These are phyloP conservation scores for Priceomyces castillae DNA, from an alignment of 805 yeast genomes.

Conservation along the genomic window DNA sequence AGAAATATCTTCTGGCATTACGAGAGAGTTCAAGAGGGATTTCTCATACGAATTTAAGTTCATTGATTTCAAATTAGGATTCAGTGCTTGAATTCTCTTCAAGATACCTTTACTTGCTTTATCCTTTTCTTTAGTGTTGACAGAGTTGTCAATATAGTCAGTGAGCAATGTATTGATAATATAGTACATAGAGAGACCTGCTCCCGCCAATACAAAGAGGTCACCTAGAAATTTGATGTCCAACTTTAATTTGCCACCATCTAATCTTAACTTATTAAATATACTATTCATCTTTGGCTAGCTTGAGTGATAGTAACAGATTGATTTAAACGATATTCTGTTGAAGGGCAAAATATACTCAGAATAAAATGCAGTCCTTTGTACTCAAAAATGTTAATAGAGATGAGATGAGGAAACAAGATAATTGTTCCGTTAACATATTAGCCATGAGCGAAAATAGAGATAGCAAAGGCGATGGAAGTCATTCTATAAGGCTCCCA, in stretches of 20 bases:
- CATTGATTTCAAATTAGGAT: conserved; percentile 56
- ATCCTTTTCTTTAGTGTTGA: conserved; percentile 58
- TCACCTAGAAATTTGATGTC: conserved; percentile 44
- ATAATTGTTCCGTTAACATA: neutral
- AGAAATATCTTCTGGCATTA: conserved; percentile 79
- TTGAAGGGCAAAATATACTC: conserved; percentile 3
- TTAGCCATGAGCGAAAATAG: conserved; percentile 1
- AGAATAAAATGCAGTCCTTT: neutral
- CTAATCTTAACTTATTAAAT: conserved; percentile 35
- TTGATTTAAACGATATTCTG: neutral
- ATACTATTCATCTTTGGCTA: conserved; percentile 1
- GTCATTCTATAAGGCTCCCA: conserved; percentile 54
- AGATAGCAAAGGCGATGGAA: conserved; percentile 12
- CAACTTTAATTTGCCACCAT: conserved; percentile 36
- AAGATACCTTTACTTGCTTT: conserved; percentile 50
- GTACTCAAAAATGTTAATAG: neutral
- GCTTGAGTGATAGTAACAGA: neutral
- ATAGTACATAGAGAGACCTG: conserved; percentile 70
- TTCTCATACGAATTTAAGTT: conserved; percentile 73
- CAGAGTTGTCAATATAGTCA: conserved; percentile 31
- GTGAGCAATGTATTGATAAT: conserved; percentile 44
- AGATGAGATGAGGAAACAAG: conserved; percentile 1
- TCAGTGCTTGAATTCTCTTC: conserved; percentile 37
- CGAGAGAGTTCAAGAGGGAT: conserved; percentile 70
- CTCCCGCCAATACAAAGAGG: conserved; percentile 46